Conservation (phyloP, 495 filamentous ascomycete genomes). For the Alectoria sarmentosa region DNA sequence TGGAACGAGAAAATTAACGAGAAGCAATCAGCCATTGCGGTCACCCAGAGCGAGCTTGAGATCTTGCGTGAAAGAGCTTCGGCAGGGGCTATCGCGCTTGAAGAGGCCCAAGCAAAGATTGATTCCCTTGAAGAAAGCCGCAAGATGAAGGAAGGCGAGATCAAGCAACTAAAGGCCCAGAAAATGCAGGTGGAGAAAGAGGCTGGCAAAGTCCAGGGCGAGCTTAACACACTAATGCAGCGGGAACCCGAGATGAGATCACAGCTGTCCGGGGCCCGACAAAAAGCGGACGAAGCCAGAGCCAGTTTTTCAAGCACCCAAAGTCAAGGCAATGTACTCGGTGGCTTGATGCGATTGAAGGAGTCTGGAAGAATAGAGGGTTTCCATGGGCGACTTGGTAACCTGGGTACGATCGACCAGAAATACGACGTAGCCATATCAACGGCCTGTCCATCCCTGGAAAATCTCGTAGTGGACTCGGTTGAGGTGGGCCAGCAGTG, state of each 20-base stretch:
- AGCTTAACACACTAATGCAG: slow-evolving; percentile 61
- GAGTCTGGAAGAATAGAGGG: slow-evolving; percentile 95
- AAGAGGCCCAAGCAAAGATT: slow-evolving; percentile 80
- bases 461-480: slow-evolving; percentile 93
- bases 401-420: slow-evolving; percentile 90
- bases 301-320: slow-evolving; percentile 82
- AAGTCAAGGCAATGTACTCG: slow-evolving; percentile 86
- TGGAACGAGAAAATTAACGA: slow-evolving; percentile 97
- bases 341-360: slow-evolving; percentile 85
- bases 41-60: slow-evolving; percentile 87
- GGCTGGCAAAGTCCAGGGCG: slow-evolving; percentile 56
- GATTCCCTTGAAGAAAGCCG: slow-evolving; percentile 61
- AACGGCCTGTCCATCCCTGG: slow-evolving; percentile 82
- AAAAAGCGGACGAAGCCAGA: slow-evolving; percentile 92
- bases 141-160: slow-evolving; percentile 60
- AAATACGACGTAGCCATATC: slow-evolving; percentile 96
- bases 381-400: slow-evolving; percentile 92
- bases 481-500: slow-evolving; percentile 95
- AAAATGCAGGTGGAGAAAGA: slow-evolving; percentile 68
- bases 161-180: slow-evolving; percentile 67
- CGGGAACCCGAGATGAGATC: slow-evolving; percentile 74
- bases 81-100: slow-evolving; percentile 70
- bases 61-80: slow-evolving; percentile 85
- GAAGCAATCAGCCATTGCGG: slow-evolving; percentile 87
- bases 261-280: slow-evolving; percentile 77